Percentiles rank a stretch among this genome's conserved stretches.
phyloP scores from a whole-genome alignment of 306 rosid species.

The Hippophae gyantsensis region DNA sequence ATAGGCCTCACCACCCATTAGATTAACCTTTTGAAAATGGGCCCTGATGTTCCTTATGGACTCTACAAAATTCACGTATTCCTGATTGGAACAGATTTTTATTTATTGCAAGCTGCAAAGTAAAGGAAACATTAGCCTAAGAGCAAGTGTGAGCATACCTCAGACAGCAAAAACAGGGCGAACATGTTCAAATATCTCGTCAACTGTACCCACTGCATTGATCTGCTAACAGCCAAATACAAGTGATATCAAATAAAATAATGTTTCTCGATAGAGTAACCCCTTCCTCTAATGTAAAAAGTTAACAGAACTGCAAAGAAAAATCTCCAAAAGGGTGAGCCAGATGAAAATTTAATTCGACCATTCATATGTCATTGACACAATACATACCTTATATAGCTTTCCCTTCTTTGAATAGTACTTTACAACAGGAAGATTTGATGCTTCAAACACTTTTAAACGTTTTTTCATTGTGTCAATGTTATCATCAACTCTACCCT shows the following conservation, averaged over 20 bases:
- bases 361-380: constrained; percentile 1
- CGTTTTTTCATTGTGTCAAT: constrained; percentile 78
- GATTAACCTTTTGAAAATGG: too few relatives aligned
- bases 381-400: constrained; percentile 50
- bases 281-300: neutral
- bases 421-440: constrained; percentile 68
- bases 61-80: too few relatives aligned
- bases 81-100: too few relatives aligned
- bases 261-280: neutral
- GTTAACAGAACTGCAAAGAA: neutral
- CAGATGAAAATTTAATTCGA: neutral
- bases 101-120: too few relatives aligned
- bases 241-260: constrained; percentile 14
- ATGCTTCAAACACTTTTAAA: constrained; percentile 60
- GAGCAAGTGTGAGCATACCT: constrained; percentile 31
- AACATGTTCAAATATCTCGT: constrained; percentile 82
- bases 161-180: constrained; percentile 47
- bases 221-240: constrained; percentile 41
- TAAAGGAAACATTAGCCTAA: too few relatives aligned
- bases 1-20: too few relatives aligned
- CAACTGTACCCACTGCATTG: constrained; percentile 71
- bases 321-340: neutral
- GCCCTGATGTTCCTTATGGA: too few relatives aligned
- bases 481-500: constrained; percentile 98
- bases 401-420: constrained; percentile 70